phyloP scores from a whole-genome alignment of 2,329 filamentous ascomycete species.

The Orbilia javanica region DNA sequence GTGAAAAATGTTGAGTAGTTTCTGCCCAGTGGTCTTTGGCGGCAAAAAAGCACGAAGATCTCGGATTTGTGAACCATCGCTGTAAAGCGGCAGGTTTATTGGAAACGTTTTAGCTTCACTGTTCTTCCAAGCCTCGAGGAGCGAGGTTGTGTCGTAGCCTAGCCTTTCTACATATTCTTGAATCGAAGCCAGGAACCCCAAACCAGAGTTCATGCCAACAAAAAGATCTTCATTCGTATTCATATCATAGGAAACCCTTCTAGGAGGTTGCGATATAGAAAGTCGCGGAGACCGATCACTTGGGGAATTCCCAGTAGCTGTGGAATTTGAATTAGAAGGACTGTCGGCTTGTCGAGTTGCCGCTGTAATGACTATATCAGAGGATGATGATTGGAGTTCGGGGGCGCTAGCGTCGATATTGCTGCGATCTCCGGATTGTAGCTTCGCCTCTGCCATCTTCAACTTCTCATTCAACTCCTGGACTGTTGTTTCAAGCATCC shows the following conservation, averaged over 20 bases:
- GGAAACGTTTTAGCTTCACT: slow-evolving; percentile 46
- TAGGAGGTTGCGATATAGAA: slow-evolving; percentile 40
- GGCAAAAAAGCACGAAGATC: slow-evolving; percentile 49
- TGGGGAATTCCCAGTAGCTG: slow-evolving; percentile 43
- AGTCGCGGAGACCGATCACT: slow-evolving; percentile 35
- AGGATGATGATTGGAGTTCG: slow-evolving; percentile 27
- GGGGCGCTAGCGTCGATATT: slow-evolving; percentile 16
- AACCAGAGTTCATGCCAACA: slow-evolving; percentile 51
- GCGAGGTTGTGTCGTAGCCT: slow-evolving; percentile 52
- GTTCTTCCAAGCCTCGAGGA: slow-evolving; percentile 50
- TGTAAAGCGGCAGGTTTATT: slow-evolving; percentile 17
- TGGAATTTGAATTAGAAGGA: slow-evolving; percentile 42
- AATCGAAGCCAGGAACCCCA: slow-evolving; percentile 53
- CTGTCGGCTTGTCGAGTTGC: slow-evolving; percentile 22
- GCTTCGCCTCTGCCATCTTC: slow-evolving; percentile 60
- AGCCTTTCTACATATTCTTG: slow-evolving; percentile 56
- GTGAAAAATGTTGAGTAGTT: slow-evolving; percentile 52
- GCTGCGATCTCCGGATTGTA: slow-evolving; percentile 45
- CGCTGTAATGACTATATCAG: slow-evolving; percentile 23
- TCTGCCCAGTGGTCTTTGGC: slow-evolving; percentile 31
- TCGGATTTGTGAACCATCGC: slow-evolving; percentile 28
- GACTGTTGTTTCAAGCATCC: slow-evolving; percentile 60
- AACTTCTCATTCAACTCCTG: slow-evolving; percentile 61
- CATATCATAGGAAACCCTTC: slow-evolving; percentile 51
- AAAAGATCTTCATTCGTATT: slow-evolving; percentile 47